Evolutionary conservation across 495 filamentous ascomycete genomes (phyloP).

Genomic region (Xylaria acuta): DNA sequence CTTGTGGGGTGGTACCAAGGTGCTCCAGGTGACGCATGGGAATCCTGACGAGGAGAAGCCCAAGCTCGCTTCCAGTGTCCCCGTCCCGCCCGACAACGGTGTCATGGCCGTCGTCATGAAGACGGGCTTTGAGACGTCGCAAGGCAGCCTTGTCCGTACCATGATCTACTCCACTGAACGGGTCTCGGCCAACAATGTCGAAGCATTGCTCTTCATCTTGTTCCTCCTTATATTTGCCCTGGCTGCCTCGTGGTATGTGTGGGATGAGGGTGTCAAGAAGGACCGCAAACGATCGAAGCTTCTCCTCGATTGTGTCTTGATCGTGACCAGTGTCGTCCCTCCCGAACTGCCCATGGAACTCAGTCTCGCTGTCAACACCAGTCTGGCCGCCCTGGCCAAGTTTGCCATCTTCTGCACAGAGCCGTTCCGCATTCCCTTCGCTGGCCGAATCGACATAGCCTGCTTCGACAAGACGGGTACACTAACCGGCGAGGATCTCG

Average conservation of each 20-base stretch:
- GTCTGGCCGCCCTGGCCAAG: conserved; percentile 90
- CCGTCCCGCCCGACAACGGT: conserved; percentile 82
- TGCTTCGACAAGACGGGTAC: conserved; percentile 99
- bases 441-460: conserved; percentile 92
- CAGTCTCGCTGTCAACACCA: conserved; percentile 97
- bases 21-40: conserved; percentile 89
- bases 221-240: conserved; percentile 96
- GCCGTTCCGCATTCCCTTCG: conserved; percentile 98
- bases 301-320: conserved; percentile 94
- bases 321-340: conserved; percentile 95
- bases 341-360: conserved; percentile 99
- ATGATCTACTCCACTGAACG: conserved; percentile 99
- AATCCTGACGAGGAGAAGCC: conserved; percentile 74
- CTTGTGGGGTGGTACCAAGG: conserved; percentile 96
- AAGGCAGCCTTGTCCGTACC: conserved; percentile 95
- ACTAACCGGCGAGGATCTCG: conserved; percentile 93
- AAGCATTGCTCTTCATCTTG: conserved; percentile 94
- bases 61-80: conserved; percentile 73
- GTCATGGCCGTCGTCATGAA: conserved; percentile 94
- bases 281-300: conserved; percentile 97
- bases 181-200: conserved; percentile 94
- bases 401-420: conserved; percentile 99
- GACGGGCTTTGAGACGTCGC: conserved; percentile 98
- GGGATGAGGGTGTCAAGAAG: conserved; percentile 90
- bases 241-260: conserved; percentile 99